phyloP scores from a whole-genome alignment of 257 asterid species.

The Haberlea rhodopensis region DNA sequence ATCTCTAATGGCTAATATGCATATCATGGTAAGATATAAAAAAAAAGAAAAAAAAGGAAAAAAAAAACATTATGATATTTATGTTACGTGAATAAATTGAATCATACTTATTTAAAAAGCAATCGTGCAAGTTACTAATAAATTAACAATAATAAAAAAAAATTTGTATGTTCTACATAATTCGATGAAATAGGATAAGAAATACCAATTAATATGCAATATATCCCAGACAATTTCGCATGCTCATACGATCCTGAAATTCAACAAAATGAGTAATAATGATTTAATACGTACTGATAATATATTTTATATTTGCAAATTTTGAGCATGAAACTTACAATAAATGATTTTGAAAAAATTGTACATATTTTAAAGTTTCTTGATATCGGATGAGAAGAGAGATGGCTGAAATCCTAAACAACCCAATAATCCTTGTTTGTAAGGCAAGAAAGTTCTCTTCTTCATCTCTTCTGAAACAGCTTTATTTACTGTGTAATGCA shows the following conservation, averaged over 20 bases:
- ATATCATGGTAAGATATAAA: neutral
- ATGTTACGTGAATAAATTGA: no score
- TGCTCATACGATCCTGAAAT: neutral
- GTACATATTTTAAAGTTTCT: neutral
- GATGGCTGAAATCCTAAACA: constrained; percentile 72
- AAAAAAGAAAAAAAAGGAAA: no score
- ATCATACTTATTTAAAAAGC: no score
- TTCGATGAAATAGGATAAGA: no score
- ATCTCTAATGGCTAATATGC: neutral
- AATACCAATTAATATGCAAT: no score
- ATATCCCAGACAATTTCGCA: neutral
- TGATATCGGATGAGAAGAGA: constrained; percentile 25
- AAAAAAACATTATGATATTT: no score
- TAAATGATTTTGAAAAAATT: no score
- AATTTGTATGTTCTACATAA: no score
- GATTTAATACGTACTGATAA: no score
- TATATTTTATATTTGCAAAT: neutral
- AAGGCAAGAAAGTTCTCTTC: constrained; percentile 80
- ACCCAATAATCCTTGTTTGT: constrained; percentile 72
- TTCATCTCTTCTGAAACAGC: constrained; percentile 77
- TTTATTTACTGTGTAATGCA: constrained; percentile 75
- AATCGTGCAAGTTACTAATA: neutral
- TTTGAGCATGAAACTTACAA: neutral
- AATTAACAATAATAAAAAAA: neutral
- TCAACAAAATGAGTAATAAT: no score